These are phyloP conservation scores for Helianthus tuberosus DNA, from an alignment of 129 eudicot genomes.

Conservation along the genomic window DNA sequence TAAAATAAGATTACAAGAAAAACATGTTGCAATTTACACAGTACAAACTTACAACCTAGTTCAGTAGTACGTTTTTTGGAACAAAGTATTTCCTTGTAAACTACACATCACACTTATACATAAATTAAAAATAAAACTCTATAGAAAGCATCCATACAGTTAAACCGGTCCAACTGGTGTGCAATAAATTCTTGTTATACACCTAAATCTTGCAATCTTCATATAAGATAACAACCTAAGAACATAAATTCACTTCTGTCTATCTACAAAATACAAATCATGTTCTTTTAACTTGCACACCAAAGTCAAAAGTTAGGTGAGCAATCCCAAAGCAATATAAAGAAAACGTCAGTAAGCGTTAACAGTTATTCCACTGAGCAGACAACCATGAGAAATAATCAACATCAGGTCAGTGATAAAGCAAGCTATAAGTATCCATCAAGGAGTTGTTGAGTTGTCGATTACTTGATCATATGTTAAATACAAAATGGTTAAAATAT, in stretches of 20 bases:
- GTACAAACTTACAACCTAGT: conserved; percentile 4
- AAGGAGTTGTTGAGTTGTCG: conserved; percentile 4
- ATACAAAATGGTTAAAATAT: neutral
- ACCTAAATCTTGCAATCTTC: conserved; percentile 14
- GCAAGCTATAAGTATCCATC: conserved; percentile 21
- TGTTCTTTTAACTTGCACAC: conserved; percentile 27
- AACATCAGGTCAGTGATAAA: conserved; percentile 18
- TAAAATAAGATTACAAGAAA: neutral
- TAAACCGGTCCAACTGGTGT: neutral
- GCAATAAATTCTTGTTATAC: conserved; percentile 21
- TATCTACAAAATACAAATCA: conserved; percentile 9
- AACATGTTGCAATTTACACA: conserved; percentile 6
- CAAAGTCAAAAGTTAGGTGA: conserved; percentile 24
- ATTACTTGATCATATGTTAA: conserved; percentile 16
- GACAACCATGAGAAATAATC: conserved; percentile 14
- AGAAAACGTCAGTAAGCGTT: neutral
- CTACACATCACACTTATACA: conserved; percentile 14
- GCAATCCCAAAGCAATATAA: conserved; percentile 1
- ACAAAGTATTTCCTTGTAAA: neutral
- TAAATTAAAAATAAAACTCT: conserved; percentile 8
- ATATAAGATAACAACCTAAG: conserved; percentile 21
- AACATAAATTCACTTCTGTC: conserved; percentile 13
- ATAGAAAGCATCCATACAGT: conserved; percentile 9
- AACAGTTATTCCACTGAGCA: conserved; percentile 24
- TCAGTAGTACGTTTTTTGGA: neutral